phyloP scores from a whole-genome alignment of 257 asterid genomes.

The Ilex asprella region DNA sequence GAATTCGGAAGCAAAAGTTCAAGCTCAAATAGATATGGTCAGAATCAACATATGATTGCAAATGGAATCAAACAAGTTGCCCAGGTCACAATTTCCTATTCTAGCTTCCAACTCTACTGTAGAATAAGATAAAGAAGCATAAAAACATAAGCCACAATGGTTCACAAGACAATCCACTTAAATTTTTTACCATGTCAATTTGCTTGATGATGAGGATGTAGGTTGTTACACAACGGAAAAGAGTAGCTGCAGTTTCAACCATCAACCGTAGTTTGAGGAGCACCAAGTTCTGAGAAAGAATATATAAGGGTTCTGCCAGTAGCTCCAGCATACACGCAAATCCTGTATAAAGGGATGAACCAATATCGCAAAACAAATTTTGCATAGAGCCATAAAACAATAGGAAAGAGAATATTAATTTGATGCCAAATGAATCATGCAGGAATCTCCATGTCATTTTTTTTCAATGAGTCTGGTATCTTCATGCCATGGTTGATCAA shows the following conservation, averaged over 20 bases:
- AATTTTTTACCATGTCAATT: slow-evolving; percentile 44
- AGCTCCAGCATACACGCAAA: slow-evolving; percentile 92
- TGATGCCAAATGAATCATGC: background rate
- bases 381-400: background rate
- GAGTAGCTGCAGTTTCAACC: slow-evolving; percentile 74
- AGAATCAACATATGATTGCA: background rate
- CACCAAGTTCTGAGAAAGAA: slow-evolving; percentile 77
- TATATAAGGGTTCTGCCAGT: slow-evolving; percentile 87
- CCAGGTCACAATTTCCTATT: background rate
- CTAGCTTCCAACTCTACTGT: background rate
- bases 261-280: slow-evolving; percentile 83
- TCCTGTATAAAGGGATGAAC: slow-evolving; percentile 35
- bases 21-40: background rate
- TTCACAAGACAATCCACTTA: background rate
- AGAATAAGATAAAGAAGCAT: background rate
- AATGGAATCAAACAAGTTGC: background rate
- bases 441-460: background rate
- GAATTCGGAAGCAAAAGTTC: background rate
- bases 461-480: background rate
- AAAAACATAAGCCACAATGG: background rate
- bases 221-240: slow-evolving; percentile 69
- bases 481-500: background rate
- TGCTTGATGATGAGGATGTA: slow-evolving; percentile 69
- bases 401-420: background rate
- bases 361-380: background rate